phyloP scores from a whole-genome alignment of 441 rosid species.

The Populus trichocarpa region DNA sequence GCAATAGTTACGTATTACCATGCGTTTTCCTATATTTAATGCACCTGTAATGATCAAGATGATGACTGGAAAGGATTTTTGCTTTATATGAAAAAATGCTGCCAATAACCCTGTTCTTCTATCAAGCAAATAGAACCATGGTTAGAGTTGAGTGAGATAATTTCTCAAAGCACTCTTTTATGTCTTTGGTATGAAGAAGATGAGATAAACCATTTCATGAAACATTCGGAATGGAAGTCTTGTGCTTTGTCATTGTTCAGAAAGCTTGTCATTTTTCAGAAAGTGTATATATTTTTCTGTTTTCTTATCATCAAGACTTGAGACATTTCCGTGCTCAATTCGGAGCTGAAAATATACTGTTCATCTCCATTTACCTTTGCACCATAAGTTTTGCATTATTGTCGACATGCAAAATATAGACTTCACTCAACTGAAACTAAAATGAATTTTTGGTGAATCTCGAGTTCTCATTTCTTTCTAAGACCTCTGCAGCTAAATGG shows the following conservation, averaged over 20 bases:
- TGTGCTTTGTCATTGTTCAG: not conserved
- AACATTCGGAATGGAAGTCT: not conserved
- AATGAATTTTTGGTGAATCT: not conserved
- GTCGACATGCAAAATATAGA: not conserved
- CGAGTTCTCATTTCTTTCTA: not conserved
- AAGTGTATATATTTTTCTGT: not conserved
- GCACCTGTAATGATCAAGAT: not conserved
- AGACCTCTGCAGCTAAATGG: conserved; percentile 3
- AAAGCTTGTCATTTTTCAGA: not conserved
- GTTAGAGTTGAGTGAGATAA: not conserved
- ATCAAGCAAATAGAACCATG: not conserved
- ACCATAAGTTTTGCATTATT: not conserved
- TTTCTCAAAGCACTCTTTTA: not conserved
- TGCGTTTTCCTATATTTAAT: not conserved
- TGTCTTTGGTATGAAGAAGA: not conserved
- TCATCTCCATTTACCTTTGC: not conserved
- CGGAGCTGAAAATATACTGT: not conserved
- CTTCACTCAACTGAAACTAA: not conserved
- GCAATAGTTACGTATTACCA: not conserved
- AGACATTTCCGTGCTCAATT: not conserved
- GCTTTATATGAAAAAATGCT: not conserved
- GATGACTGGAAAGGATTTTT: not conserved
- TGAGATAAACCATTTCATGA: not conserved
- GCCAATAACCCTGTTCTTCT: not conserved
- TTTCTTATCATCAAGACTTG: not conserved